phyloP scores from a whole-genome alignment of 2,329 filamentous ascomycete genomes.

The Fulvia fulva region DNA sequence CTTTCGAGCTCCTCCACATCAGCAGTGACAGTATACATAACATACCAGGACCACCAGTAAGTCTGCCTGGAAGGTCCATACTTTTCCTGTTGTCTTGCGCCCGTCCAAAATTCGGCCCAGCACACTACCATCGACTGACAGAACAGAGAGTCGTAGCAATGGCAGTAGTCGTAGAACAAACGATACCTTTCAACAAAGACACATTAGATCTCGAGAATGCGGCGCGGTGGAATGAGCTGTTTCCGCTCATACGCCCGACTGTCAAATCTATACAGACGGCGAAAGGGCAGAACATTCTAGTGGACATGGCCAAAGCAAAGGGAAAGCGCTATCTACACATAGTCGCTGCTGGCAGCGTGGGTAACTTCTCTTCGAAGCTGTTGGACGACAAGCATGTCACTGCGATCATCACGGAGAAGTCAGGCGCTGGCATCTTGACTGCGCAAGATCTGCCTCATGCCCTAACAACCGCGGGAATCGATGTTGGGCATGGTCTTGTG shows the following conservation, averaged over 20 bases:
- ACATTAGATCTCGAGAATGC: slow-evolving; percentile 31
- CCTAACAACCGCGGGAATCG: slow-evolving; percentile 24
- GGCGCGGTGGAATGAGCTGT: slow-evolving; percentile 31
- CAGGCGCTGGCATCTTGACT: slow-evolving; percentile 25
- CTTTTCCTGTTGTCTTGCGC: background rate
- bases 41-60: no score
- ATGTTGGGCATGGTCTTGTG: slow-evolving; percentile 27
- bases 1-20: background rate
- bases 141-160: no score
- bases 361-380: slow-evolving; percentile 35
- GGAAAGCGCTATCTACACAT: slow-evolving; percentile 27
- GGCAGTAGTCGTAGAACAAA: slow-evolving; percentile 36
- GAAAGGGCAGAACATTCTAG: slow-evolving; percentile 30
- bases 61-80: background rate
- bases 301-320: slow-evolving; percentile 28
- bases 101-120: no score
- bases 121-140: no score
- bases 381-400: slow-evolving; percentile 33
- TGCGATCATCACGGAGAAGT: slow-evolving; percentile 29
- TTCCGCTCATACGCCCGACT: slow-evolving; percentile 33
- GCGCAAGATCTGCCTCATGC: slow-evolving; percentile 28
- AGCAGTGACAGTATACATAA: background rate
- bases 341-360: slow-evolving; percentile 27
- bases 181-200: slow-evolving; percentile 30
- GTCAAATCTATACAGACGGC: slow-evolving; percentile 26